Percentiles rank a stretch among this genome's conserved stretches.
phyloP scores from a whole-genome alignment of 352 stramenopile genomes.

The Blastocystis hominis region DNA sequence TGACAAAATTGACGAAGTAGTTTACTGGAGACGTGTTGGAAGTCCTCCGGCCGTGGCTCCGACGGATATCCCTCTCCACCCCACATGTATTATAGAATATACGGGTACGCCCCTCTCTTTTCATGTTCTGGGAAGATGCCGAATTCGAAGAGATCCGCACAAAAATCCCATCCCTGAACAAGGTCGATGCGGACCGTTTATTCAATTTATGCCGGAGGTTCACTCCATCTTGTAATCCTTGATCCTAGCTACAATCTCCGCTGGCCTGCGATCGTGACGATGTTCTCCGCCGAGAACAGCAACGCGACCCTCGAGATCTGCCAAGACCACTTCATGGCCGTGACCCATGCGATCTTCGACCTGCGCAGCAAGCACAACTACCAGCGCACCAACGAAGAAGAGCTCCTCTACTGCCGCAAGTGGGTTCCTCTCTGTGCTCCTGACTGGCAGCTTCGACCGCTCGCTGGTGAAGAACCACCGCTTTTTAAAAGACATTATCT shows the following conservation, averaged over 20 bases:
- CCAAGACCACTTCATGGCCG: conserved; percentile 16
- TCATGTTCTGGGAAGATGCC: neutral
- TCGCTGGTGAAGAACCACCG: conserved; percentile 16
- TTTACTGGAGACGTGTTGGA: conserved; percentile 13
- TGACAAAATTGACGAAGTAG: neutral
- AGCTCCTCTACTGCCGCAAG: conserved; percentile 6
- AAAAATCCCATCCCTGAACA: neutral
- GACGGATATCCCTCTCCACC: conserved; percentile 12
- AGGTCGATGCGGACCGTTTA: conserved; percentile 2
- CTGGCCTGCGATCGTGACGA: conserved; percentile 26
- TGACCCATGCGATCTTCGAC: neutral
- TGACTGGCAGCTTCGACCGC: conserved; percentile 1
- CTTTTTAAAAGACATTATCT: neutral
- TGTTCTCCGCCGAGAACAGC: neutral
- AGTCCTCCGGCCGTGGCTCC: neutral
- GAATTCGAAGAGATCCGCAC: conserved; percentile 5
- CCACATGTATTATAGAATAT: conserved; percentile 46
- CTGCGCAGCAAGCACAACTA: neutral
- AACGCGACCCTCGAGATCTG: conserved; percentile 23
- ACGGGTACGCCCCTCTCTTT: neutral
- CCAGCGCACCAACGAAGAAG: neutral
- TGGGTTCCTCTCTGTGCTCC: neutral
- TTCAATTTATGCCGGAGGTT: conserved; percentile 26
- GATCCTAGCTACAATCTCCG: conserved; percentile 28
- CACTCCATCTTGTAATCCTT: neutral